Evolutionary conservation across 495 filamentous ascomycete genomes (phyloP), one percentile per base, ranked within the genome.

Genomic region (Astrothelium macrocarpum): DNA sequence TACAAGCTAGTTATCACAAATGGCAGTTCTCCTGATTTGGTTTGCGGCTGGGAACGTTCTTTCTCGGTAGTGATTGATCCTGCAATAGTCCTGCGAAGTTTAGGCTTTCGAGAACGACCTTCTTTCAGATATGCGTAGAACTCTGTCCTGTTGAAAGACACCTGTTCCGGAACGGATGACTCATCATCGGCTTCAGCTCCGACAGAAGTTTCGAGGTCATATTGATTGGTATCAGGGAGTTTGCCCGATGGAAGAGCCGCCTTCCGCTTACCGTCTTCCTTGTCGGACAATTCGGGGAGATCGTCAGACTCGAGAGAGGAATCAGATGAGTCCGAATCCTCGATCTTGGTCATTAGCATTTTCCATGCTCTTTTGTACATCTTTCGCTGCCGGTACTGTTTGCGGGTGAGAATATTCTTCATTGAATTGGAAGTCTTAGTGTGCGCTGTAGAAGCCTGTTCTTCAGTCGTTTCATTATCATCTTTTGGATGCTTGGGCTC

Each of bases 361-460:
- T 49, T 49, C 43, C 43, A 49, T 49, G 43, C 43, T 20, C 18
- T 49, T 20, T 49, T 49, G 43, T 49, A 49, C 43, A 49, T 49
- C 43, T 49, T 9, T 18, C 43, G 43, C n/a, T 18, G 10, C 18
- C 18, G 43, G n/a, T 49, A 49, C n/a, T 49, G 43, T 20, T 20
- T 49, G 18, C 43, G 10, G 43, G 9, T 49, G n/a, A 49, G 43
- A 49, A 49, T 49, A 20, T 49, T 20, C 18, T 49, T 49, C 9
- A 11, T 11, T 49, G 43, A 18, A 3, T 49, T 14, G 3, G 18
- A 20, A 49, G 43, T 3, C 3, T 49, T 20, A 3, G 10, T 18
- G 3, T 20, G 9, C 43, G n/a, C 10, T 18, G 10, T 20, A 18
- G 43, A 20, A 49, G 36, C 7, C 36, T 16, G 7, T 39, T 39